Conservation (phyloP, 441 rosid species). For the Populus hybrid region DNA sequence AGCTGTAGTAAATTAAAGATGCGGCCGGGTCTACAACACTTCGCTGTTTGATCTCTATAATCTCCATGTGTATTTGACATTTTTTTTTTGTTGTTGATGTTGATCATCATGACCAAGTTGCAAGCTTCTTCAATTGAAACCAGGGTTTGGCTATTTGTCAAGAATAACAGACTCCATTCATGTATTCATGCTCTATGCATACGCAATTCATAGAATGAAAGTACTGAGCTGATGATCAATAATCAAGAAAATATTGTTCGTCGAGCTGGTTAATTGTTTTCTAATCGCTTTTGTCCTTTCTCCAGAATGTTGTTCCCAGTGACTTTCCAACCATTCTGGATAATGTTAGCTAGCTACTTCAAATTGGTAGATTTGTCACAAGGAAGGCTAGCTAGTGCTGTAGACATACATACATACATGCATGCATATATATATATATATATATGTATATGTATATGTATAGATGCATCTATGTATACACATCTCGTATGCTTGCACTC, state of each 20-base stretch:
- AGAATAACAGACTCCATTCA: no score
- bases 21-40: background rate
- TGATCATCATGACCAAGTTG: background rate
- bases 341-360: no score
- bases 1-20: background rate
- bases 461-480: no score
- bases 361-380: no score
- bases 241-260: background rate
- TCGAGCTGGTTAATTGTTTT: background rate
- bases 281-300: background rate
- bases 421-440: no score
- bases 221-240: background rate
- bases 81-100: background rate
- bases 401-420: no score
- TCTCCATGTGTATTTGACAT: background rate
- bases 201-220: background rate
- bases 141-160: background rate
- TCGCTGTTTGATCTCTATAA: background rate
- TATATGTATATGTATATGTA: no score
- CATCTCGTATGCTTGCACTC: background rate
- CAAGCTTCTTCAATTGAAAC: background rate
- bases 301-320: background rate
- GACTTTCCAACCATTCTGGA: no score
- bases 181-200: background rate
- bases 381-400: no score